Conservation (phyloP, 768 basidiomycete species). For the Serendipita vermifera region DNA sequence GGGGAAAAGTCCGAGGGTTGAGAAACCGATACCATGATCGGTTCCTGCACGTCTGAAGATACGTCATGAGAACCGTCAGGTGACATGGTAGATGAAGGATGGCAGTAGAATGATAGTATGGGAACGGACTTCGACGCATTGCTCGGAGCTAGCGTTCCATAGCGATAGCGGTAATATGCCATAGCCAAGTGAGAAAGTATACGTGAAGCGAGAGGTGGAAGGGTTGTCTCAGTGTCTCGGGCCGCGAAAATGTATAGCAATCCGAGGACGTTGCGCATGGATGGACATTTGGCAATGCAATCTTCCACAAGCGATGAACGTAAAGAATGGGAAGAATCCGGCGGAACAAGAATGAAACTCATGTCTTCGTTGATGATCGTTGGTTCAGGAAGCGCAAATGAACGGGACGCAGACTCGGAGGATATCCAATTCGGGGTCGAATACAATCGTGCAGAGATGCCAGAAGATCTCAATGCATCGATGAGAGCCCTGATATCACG, state of each 20-base stretch:
- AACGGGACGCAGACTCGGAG: neutral
- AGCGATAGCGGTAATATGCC: constrained; percentile 1
- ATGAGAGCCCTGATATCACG: too few species aligned
- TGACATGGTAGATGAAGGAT: neutral
- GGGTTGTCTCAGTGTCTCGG: neutral
- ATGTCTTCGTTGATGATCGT: neutral
- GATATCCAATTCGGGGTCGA: neutral
- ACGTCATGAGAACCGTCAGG: neutral
- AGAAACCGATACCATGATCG: neutral
- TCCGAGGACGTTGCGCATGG: neutral
- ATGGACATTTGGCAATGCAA: neutral
- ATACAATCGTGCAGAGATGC: neutral
- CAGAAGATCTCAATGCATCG: neutral
- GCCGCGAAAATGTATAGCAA: neutral
- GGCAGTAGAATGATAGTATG: neutral
- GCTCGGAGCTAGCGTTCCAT: neutral
- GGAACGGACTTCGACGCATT: neutral
- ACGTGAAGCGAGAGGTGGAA: neutral
- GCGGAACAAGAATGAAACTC: neutral
- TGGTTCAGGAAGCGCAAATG: neutral
- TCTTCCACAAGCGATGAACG: neutral
- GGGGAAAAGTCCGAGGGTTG: too few species aligned
- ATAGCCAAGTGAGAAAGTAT: neutral
- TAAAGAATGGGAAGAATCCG: neutral
- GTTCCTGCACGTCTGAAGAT: neutral